Evolutionary conservation across 176 grass and related monocot genomes (phyloP).

Genomic region (maize (Zea mays)): DNA sequence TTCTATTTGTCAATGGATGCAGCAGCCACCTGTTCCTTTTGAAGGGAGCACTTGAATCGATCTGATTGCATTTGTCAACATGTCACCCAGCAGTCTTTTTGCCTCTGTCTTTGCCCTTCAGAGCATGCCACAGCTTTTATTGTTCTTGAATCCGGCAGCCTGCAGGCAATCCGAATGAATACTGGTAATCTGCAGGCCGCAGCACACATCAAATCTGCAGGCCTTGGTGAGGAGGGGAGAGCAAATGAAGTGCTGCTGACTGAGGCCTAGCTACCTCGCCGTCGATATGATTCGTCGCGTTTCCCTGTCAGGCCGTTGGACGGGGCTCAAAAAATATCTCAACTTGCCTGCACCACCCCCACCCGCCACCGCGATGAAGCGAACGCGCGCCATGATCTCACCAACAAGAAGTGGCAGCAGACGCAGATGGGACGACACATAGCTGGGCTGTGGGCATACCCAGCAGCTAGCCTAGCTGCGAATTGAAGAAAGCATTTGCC

Average conservation of each 20-base stretch:
- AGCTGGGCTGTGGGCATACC: conserved; percentile 9
- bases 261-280: not conserved
- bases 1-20: conserved; percentile 22
- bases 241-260: not conserved
- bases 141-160: conserved; percentile 28
- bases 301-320: not conserved
- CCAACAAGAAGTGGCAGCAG: not conserved
- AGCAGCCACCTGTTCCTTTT: not conserved
- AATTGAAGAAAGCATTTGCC: conserved; percentile 12
- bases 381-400: conserved; percentile 24
- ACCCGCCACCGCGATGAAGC: not conserved
- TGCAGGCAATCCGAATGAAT: not conserved
- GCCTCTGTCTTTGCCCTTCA: not conserved
- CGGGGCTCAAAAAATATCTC: not conserved
- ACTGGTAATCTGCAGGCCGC: too few species aligned
- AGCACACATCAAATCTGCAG: too few species aligned
- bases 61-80: not conserved
- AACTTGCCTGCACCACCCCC: not conserved
- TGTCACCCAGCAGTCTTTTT: not conserved
- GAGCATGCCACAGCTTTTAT: conserved; percentile 1
- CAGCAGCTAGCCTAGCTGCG: not conserved
- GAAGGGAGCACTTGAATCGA: not conserved
- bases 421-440: not conserved
- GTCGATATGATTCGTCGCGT: not conserved
- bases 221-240: not conserved